Conservation (phyloP, 371 early-diverging fungal genomes). For the Saksenaea oblongispora region DNA sequence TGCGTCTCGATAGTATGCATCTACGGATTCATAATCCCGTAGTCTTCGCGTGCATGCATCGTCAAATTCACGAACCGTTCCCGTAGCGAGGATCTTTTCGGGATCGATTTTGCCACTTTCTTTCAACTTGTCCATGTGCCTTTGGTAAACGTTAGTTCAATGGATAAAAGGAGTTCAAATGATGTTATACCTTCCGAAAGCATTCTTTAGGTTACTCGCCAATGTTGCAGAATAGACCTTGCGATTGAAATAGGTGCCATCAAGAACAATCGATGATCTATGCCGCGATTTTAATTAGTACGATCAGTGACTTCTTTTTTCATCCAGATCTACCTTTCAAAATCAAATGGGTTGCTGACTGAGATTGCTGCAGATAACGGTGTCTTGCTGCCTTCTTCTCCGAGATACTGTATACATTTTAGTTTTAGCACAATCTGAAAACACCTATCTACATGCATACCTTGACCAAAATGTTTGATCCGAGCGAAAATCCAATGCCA, state of each 20-base stretch:
- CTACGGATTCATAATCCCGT: conserved; percentile 74
- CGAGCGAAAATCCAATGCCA: conserved; percentile 87
- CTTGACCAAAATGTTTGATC: conserved; percentile 90
- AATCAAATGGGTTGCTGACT: conserved; percentile 88
- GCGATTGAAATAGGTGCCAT: conserved; percentile 43
- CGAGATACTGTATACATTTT: conserved; percentile 61
- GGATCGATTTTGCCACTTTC: conserved; percentile 53
- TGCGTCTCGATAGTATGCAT: conserved; percentile 85
- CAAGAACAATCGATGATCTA: conserved; percentile 19
- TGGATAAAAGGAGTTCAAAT: not conserved
- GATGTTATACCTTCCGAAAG: conserved; percentile 49
- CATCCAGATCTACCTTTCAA: conserved; percentile 44
- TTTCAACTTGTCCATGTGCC: conserved; percentile 61
- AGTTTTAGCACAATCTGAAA: not conserved
- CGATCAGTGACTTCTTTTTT: not conserved
- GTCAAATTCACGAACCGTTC: conserved; percentile 57
- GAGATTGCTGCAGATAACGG: conserved; percentile 77
- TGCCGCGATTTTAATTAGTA: not conserved
- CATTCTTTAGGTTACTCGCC: conserved; percentile 67
- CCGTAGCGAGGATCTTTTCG: conserved; percentile 51
- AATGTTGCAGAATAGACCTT: conserved; percentile 69
- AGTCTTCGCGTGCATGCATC: conserved; percentile 68
- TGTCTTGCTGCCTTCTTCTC: conserved; percentile 79
- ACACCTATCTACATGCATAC: conserved; percentile 21
- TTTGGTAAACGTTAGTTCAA: conserved; percentile 1